Evolutionary conservation across 106 monocot species (phyloP), one percentile per base, ranked within the genome.

Genomic region (Acorus gramineus): DNA sequence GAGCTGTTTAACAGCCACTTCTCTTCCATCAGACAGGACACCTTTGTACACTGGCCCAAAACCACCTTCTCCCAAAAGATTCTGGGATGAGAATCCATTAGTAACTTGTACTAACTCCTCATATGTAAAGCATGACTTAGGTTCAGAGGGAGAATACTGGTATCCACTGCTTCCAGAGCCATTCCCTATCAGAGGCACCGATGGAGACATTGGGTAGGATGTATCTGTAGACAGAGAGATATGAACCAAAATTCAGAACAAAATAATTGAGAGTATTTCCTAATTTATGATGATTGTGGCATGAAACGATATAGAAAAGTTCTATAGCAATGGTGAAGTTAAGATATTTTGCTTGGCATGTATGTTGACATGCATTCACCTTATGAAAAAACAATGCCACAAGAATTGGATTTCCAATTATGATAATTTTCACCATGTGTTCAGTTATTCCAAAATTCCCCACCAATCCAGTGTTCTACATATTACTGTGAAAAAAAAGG

Each of bases 31-130:
- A 13, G 70, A 62, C 50, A 89, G 72, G 11, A 50, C n/a, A 45
- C 84, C 89, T 68, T 81, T 89, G 58, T 79, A 89, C 9, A 89
- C 89, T 64, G 61, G 79, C 11, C 89, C 89, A 71, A 89, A 89
- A 8, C 89, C 89, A 50, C 89, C 89, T 82, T 85, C 74, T 3
- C 89, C 89, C 43, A 89, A 58, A 44, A 89, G 61, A 60, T 82
- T 84, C 5, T 81, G 60, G 8, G 64, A 44, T 12, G 81, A 76
- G 71, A 89, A 89, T 3, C 70, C 76, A 51, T 81, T 59, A 28
- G 89, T 89, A 12, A 68, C 63, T 11, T 52, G 61, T 7, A 60
- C 73, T 14, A 89, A 67, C 50, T 89, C 81, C 11, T 76, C 74
- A 14, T 69, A 82, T 3, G 81, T 69, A 67, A 89, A 89, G 57